These are phyloP conservation scores for Tulasnella sp. DNA, from an alignment of 768 basidiomycete species.

Conservation along the genomic window DNA sequence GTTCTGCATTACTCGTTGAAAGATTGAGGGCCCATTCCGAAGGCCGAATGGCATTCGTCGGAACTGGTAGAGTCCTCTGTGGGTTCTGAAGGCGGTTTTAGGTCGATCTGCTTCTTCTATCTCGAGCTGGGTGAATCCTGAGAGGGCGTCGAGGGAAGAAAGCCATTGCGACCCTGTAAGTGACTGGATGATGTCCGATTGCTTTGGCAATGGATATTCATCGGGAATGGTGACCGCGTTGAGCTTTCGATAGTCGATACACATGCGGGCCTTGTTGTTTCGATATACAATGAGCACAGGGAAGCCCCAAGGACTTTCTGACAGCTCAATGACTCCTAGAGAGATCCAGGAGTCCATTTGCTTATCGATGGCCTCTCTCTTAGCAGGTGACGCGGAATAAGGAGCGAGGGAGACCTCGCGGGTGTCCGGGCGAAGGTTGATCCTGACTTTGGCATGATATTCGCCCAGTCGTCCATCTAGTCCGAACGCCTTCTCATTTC, in stretches of 20 bases:
- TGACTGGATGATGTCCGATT: slow-evolving; percentile 22
- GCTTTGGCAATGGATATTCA: slow-evolving; percentile 3
- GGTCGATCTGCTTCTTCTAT: slow-evolving; percentile 23
- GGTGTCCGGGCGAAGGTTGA: slow-evolving; percentile 21
- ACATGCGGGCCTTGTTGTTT: slow-evolving; percentile 29
- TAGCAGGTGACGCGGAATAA: slow-evolving; percentile 20
- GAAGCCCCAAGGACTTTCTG: slow-evolving; percentile 29
- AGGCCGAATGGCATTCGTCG: slow-evolving; percentile 32
- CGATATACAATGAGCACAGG: slow-evolving; percentile 28
- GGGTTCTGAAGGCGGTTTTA: slow-evolving; percentile 31
- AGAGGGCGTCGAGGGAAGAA: slow-evolving; percentile 27
- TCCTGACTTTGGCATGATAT: slow-evolving; percentile 20
- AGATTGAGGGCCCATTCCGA: slow-evolving; percentile 28
- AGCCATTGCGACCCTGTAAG: slow-evolving; percentile 26
- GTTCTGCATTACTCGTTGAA: slow-evolving; percentile 33
- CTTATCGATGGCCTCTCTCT: slow-evolving; percentile 22
- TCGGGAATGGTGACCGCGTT: slow-evolving; percentile 17
- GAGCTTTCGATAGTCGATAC: slow-evolving; percentile 27
- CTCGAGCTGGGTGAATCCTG: slow-evolving; percentile 33
- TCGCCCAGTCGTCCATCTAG: slow-evolving; percentile 25
- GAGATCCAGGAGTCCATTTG: slow-evolving; percentile 27
- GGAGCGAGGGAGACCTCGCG: slow-evolving; percentile 19
- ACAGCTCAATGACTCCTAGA: slow-evolving; percentile 31
- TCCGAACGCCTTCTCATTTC: slow-evolving; percentile 23
- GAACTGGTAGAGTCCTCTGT: slow-evolving; percentile 33